Percentiles rank a stretch among this genome's conserved stretches.
Conservation (phyloP, 1,284 basidiomycete genomes). For the Laetiporus sulphureus region DNA sequence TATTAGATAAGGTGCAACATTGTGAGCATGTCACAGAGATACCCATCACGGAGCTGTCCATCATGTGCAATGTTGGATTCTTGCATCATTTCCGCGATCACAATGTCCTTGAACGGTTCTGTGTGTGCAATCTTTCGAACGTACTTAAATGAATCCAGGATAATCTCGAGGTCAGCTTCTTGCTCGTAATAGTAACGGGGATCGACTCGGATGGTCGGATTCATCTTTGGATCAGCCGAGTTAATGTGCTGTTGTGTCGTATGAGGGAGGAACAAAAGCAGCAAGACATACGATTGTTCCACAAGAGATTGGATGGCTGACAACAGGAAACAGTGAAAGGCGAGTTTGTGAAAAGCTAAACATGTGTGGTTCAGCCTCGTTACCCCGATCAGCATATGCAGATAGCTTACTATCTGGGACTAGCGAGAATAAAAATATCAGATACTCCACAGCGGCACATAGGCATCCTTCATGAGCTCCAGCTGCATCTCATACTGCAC, state of each 20-base stretch:
- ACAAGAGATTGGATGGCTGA: slow-evolving; percentile 22
- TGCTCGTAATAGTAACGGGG: slow-evolving; percentile 37
- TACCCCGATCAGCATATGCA: no score
- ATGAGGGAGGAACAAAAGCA: no score
- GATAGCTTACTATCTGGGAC: background rate
- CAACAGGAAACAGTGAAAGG: slow-evolving; percentile 8
- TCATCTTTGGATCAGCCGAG: slow-evolving; percentile 27
- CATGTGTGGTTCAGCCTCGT: no score
- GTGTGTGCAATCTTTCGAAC: slow-evolving; percentile 1
- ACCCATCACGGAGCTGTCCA: slow-evolving; percentile 4
- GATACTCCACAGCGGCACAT: slow-evolving; percentile 8
- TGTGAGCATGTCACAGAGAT: no score
- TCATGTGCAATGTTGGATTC: slow-evolving; percentile 3
- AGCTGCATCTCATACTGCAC: slow-evolving; percentile 11
- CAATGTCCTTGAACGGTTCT: slow-evolving; percentile 19
- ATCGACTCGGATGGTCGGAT: slow-evolving; percentile 33
- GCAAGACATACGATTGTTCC: slow-evolving; percentile 28
- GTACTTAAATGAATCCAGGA: slow-evolving; percentile 9
- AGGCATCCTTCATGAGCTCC: slow-evolving; percentile 4
- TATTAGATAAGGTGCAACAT: no score
- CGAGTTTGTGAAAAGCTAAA: slow-evolving; percentile 15
- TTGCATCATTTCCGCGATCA: background rate
- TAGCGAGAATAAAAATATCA: slow-evolving; percentile 9
- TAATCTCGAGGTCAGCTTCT: slow-evolving; percentile 26
- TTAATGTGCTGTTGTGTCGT: slow-evolving; percentile 31